Percentiles rank a stretch among this genome's conserved stretches.
phyloP scores from a whole-genome alignment of 768 basidiomycete genomes.

The Lactarius tabidus region DNA sequence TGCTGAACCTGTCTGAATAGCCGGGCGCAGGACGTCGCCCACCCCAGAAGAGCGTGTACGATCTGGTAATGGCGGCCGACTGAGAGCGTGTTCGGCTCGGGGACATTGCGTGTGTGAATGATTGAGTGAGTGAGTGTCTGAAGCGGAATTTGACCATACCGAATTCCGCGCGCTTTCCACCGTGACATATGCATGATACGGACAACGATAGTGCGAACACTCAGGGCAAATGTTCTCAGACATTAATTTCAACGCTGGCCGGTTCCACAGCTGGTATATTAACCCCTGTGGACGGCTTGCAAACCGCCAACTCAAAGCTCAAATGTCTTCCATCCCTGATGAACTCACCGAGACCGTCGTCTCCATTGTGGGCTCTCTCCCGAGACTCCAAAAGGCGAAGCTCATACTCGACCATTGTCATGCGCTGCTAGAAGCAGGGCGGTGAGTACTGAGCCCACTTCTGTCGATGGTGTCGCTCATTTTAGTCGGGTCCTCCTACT shows the following conservation, averaged over 20 bases:
- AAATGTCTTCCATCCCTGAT: conserved; percentile 26
- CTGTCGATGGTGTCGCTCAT: neutral
- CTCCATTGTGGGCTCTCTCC: conserved; percentile 33
- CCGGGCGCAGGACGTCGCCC: neutral
- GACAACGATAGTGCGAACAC: neutral
- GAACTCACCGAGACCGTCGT: conserved; percentile 36
- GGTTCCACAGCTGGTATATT: neutral
- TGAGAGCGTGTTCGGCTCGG: neutral
- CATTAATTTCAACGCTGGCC: neutral
- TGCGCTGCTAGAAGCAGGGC: conserved; percentile 35
- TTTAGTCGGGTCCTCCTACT: neutral
- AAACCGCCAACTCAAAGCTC: neutral
- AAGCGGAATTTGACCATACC: neutral
- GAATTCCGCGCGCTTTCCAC: neutral
- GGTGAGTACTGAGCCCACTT: conserved; percentile 28
- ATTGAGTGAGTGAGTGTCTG: neutral
- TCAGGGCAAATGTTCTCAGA: neutral
- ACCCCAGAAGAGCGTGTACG: neutral
- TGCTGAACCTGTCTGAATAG: neutral
- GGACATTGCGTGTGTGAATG: neutral
- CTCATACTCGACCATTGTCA: conserved; percentile 36
- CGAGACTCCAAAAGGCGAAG: conserved; percentile 32
- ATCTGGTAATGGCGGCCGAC: neutral
- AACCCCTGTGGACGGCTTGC: neutral
- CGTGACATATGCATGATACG: neutral